These are phyloP conservation scores for Schizothecium vesticola DNA, from an alignment of 495 filamentous ascomycete species.

Conservation along the genomic window DNA sequence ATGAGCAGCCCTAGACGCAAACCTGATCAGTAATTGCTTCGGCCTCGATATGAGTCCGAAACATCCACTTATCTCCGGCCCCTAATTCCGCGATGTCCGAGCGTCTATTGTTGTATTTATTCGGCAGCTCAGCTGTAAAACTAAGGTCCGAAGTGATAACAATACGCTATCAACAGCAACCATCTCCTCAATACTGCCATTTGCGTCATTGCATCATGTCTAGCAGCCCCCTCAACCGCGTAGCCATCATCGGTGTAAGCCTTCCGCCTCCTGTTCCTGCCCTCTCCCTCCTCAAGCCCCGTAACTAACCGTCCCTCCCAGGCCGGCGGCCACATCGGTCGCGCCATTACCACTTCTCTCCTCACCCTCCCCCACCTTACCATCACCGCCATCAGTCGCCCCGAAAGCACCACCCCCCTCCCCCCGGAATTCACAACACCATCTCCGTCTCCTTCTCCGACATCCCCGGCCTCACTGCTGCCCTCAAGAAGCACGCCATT, in stretches of 20 bases:
- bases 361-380: slow-evolving; percentile 44
- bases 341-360: slow-evolving; percentile 44
- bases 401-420: slow-evolving; percentile 28
- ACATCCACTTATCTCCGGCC: background rate
- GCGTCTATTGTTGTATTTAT: background rate
- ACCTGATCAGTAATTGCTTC: background rate
- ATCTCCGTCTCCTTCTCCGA: slow-evolving; percentile 24
- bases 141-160: background rate
- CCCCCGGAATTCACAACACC: slow-evolving; percentile 43
- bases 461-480: no score
- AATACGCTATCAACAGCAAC: background rate
- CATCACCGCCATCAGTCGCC: slow-evolving; percentile 48
- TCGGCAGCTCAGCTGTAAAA: no score
- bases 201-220: background rate
- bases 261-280: no score
- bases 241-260: slow-evolving; percentile 1
- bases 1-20: no score
- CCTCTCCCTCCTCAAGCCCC: no score
- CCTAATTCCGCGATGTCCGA: slow-evolving; percentile 4
- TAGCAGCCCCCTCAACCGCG: background rate
- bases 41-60: background rate
- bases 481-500: slow-evolving; percentile 38
- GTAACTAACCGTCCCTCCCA: no score
- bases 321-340: slow-evolving; percentile 51
- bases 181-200: background rate